Evolutionary conservation across 177 flowering plant species (phyloP), one percentile per base, ranked within the genome.

Genomic region (Vitis hybrid): DNA sequence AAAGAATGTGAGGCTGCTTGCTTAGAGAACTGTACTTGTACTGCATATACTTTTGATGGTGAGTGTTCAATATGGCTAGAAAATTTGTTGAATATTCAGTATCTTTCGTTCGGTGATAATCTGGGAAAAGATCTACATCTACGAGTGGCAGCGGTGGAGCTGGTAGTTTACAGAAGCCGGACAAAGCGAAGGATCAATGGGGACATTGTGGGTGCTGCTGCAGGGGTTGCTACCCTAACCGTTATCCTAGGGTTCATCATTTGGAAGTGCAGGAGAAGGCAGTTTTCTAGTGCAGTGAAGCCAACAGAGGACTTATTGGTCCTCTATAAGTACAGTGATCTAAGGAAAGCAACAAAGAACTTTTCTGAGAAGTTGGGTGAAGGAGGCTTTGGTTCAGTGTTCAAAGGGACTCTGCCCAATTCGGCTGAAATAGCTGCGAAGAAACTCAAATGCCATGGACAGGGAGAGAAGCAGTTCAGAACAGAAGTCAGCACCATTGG

Each of bases 111-210:
- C 14, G 59, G 24, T 56, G 59, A 56, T 18, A 56, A 56, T 56
- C 59, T 56, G 59, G 59, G 59, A 56, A 56, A 8, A 52, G 10
- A 52, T 56, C 59, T 56, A 52, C 55, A 52, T 56, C 59, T 56
- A n/a, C 59, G 19, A 18, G 18, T 56, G 3, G 59, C 18, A 56
- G 9, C 10, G 10, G 10, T 18, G 9, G 21, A 56, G 21, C 18
- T 18, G 19, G 3, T 56, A 18, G 21, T 4, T 56, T 56, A 56
- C 9, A n/a, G 10, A 57, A 57, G 13, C 7, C 11, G 11, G 60
- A 57, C 24, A 57, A 30, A 30, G 60, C 5, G 3, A 21, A 57
- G 60, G 30, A 19, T 18, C 60, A 11, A 18, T 3, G 11, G 8
- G 11, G 30, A 52, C 3, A 30, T 49, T 9, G 18, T 49, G 13